phyloP scores from a whole-genome alignment of 139 green algal species.

The Chlamydomonas sphaeroides region DNA sequence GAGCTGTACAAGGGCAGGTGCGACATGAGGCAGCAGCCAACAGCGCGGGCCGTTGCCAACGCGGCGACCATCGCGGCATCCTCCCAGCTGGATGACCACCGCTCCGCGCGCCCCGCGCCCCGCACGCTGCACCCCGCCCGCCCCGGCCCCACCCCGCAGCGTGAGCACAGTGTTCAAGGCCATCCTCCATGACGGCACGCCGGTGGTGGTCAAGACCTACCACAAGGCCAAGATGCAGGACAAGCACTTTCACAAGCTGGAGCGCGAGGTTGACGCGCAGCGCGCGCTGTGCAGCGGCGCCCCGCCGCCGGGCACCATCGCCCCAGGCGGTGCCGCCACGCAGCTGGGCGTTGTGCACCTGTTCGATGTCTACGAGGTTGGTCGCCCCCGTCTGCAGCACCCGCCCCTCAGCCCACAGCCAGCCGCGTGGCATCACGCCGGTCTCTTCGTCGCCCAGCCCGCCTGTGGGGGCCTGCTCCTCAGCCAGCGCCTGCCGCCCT shows the following conservation, averaged over 20 bases:
- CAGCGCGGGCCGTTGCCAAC: no score
- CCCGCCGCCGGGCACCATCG: no score
- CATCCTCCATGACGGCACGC: conserved; percentile 44
- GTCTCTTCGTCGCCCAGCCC: no score
- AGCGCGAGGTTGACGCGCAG: conserved; percentile 49
- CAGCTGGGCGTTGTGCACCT: conserved; percentile 16
- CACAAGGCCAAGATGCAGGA: conserved; percentile 78
- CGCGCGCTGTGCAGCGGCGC: neutral
- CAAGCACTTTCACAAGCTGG: conserved; percentile 76
- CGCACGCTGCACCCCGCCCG: neutral
- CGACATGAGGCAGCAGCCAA: no score
- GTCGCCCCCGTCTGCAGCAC: no score
- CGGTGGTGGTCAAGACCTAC: conserved; percentile 87
- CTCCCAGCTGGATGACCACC: neutral
- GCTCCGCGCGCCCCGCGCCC: neutral
- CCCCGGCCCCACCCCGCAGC: conserved; percentile 44
- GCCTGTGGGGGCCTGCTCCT: no score
- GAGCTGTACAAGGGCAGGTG: conserved; percentile 79
- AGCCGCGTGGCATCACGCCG: no score
- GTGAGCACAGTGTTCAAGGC: conserved; percentile 79
- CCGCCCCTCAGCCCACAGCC: no score
- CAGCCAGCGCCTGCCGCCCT: no score
- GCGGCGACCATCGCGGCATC: neutral
- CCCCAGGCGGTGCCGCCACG: no score
- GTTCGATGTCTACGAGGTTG: conserved; percentile 29